A percentile compares a stretch with the other conserved stretches of the same genome.
Evolutionary conservation across 2,329 filamentous ascomycete species (phyloP).

Genomic region (Colletotrichum nymphaeae): DNA sequence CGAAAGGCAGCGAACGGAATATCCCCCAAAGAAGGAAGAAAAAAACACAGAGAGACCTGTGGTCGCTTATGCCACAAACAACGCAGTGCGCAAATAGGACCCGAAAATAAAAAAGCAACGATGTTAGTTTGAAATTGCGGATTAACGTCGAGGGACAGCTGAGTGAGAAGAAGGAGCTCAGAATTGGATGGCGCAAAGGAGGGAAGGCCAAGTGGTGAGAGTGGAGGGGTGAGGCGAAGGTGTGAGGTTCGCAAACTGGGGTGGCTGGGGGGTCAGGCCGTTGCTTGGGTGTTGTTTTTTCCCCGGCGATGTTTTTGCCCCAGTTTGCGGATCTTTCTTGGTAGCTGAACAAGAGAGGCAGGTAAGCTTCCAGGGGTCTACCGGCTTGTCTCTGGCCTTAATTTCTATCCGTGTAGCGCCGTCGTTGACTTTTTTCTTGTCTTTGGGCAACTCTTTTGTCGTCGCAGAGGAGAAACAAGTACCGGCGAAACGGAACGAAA

Average conservation of each 20-base stretch:
- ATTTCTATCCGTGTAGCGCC: not conserved
- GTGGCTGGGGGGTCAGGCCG: constrained; percentile 28
- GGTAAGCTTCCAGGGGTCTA: constrained; percentile 4
- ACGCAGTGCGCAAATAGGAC: constrained; percentile 3
- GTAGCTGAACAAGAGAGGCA: constrained; percentile 27
- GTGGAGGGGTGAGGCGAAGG: constrained; percentile 3
- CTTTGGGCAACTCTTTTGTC: not conserved
- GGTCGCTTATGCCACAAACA: constrained; percentile 24
- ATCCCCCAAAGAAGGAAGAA: constrained; percentile 9
- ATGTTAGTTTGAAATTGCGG: not conserved
- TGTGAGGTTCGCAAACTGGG: constrained; percentile 31
- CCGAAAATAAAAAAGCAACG: constrained; percentile 18
- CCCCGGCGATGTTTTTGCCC: constrained; percentile 25
- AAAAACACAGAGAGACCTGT: not conserved
- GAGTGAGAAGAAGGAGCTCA: constrained; percentile 7
- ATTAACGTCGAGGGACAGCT: not conserved
- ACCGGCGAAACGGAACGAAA: not conserved
- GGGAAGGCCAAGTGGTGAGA: constrained; percentile 15
- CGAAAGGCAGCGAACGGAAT: constrained; percentile 6
- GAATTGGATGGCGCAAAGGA: constrained; percentile 23
- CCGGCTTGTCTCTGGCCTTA: not conserved
- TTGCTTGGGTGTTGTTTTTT: constrained; percentile 30
- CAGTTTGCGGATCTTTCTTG: constrained; percentile 26
- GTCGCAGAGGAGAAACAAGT: not conserved
- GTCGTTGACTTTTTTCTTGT: not conserved